Evolutionary conservation across 192 early-diverging fungal genomes (phyloP).

Genomic region (Allomyces javanicus): DNA sequence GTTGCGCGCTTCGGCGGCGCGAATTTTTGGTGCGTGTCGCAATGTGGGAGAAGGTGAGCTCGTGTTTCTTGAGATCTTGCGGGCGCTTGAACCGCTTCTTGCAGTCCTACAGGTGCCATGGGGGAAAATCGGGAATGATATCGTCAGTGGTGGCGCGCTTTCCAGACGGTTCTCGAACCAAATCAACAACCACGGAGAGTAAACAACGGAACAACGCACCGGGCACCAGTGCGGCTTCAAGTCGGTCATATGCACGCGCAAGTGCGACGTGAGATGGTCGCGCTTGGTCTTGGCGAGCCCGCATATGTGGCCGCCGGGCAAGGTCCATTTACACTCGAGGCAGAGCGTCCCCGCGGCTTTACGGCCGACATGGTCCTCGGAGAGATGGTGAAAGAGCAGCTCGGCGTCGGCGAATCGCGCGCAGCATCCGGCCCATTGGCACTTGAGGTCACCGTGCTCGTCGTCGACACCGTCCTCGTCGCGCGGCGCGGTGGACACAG

Average conservation of each 20-base stretch:
- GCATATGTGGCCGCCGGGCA: conserved; percentile 33
- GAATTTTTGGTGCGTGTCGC: neutral
- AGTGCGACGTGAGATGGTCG: conserved; percentile 80
- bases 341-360: conserved; percentile 73
- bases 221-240: too few species aligned
- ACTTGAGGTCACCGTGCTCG: neutral
- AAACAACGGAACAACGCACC: too few species aligned
- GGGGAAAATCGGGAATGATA: too few species aligned
- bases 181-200: too few species aligned
- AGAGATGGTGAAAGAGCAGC: conserved; percentile 65
- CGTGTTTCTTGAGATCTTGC: conserved; percentile 89
- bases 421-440: neutral
- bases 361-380: conserved; percentile 75
- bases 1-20: too few species aligned
- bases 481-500: too few species aligned
- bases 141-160: too few species aligned
- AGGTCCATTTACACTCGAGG: conserved; percentile 62
- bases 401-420: conserved; percentile 51
- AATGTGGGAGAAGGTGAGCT: conserved; percentile 41
- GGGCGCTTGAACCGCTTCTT: conserved; percentile 77
- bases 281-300: conserved; percentile 51
- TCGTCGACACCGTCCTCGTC: too few species aligned
- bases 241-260: too few species aligned
- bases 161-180: too few species aligned
- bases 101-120: conserved; percentile 26